Conservation (phyloP, 2,329 filamentous ascomycete genomes). For the Bipolaris gigantea region DNA sequence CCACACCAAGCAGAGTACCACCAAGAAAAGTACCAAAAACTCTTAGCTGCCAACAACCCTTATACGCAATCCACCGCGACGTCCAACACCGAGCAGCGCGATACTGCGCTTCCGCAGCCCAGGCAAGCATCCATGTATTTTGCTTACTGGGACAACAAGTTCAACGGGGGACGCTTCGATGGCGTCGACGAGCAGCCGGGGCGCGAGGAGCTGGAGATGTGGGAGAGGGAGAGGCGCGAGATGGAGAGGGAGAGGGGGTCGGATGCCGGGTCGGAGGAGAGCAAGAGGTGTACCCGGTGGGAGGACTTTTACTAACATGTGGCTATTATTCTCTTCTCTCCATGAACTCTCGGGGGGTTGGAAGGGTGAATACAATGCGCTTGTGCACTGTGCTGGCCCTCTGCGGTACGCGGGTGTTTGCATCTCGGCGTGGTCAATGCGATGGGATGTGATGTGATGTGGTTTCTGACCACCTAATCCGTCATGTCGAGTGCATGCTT, state of each 20-base stretch:
- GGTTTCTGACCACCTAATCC: no score
- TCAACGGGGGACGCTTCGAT: slow-evolving; percentile 8
- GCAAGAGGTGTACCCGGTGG: not conserved
- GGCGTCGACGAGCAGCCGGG: slow-evolving; percentile 5
- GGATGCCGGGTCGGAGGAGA: not conserved
- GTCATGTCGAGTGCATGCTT: no score
- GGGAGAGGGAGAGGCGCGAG: not conserved
- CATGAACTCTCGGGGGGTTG: no score
- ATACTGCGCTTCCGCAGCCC: slow-evolving; percentile 6
- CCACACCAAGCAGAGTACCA: not conserved
- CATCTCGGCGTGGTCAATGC: no score
- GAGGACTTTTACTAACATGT: not conserved
- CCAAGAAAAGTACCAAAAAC: slow-evolving; percentile 6
- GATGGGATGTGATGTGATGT: no score
- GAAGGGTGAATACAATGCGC: no score
- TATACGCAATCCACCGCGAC: not conserved
- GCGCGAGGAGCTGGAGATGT: slow-evolving; percentile 4
- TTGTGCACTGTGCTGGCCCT: no score
- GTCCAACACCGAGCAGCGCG: not conserved
- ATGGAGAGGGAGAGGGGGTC: not conserved
- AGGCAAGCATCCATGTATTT: slow-evolving; percentile 12
- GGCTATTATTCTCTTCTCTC: no score
- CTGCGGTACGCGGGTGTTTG: no score
- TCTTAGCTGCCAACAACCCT: not conserved
- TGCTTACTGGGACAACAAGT: slow-evolving; percentile 2